Percentiles rank a stretch among this genome's conserved stretches.
These are phyloP conservation scores for Lenzites betulinus DNA, from an alignment of 768 basidiomycete species.

Conservation along the genomic window DNA sequence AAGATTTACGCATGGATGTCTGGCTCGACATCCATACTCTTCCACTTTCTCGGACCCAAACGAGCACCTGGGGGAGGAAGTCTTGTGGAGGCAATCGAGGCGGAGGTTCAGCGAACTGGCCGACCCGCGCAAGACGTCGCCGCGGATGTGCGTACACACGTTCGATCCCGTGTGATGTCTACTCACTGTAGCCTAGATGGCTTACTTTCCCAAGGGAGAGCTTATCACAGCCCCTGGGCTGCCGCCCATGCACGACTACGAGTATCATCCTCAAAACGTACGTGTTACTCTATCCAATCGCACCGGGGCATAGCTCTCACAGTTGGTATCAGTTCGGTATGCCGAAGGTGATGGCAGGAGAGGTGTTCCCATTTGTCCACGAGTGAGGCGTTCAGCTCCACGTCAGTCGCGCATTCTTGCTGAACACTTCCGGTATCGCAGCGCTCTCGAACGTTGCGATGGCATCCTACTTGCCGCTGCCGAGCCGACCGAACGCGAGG, in stretches of 20 bases:
- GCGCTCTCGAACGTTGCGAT: constrained; percentile 10
- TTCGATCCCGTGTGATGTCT: neutral
- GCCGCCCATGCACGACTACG: constrained; percentile 28
- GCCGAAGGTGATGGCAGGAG: neutral
- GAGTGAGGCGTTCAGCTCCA: neutral
- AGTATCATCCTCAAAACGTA: constrained; percentile 24
- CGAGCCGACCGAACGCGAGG: constrained; percentile 23
- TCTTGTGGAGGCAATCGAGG: constrained; percentile 10
- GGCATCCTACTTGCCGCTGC: constrained; percentile 20
- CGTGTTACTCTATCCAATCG: neutral
- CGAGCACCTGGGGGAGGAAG: constrained; percentile 14
- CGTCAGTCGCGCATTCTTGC: neutral
- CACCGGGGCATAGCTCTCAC: neutral
- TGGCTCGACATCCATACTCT: constrained; percentile 2
- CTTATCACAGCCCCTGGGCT: constrained; percentile 22
- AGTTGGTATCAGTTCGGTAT: neutral
- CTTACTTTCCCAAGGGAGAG: constrained; percentile 1
- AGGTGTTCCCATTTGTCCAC: neutral
- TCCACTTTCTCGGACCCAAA: constrained; percentile 15
- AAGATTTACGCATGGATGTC: constrained; percentile 19
- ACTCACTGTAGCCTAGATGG: neutral
- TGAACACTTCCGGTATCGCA: neutral
- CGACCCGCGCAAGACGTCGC: constrained; percentile 3
- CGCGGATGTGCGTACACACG: constrained; percentile 1
- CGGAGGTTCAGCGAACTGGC: constrained; percentile 4